Evolutionary conservation across 2,329 filamentous ascomycete species (phyloP).

Genomic region (Pezicula radicicola): DNA sequence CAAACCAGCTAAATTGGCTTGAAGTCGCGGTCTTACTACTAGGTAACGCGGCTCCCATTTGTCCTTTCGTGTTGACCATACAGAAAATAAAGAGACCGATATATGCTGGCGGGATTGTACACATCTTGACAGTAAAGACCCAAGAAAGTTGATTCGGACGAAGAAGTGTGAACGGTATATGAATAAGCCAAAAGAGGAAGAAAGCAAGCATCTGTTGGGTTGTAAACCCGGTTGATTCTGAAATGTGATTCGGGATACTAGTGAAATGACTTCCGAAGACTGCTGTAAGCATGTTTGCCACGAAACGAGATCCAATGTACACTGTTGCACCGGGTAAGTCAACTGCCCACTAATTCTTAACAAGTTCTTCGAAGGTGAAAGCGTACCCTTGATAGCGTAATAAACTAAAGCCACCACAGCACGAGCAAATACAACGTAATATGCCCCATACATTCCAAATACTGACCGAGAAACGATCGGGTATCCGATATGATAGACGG

Average conservation of each 20-base stretch:
- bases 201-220: slow-evolving; percentile 32
- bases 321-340: slow-evolving; percentile 15
- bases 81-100: slow-evolving; percentile 32
- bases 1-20: slow-evolving; percentile 22
- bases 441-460: slow-evolving; percentile 39
- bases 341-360: neutral
- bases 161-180: slow-evolving; percentile 34
- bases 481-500: slow-evolving; percentile 35
- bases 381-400: slow-evolving; percentile 28
- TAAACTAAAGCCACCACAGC: slow-evolving; percentile 37
- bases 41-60: slow-evolving; percentile 19
- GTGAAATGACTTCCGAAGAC: slow-evolving; percentile 29
- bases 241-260: slow-evolving; percentile 30
- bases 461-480: slow-evolving; percentile 33
- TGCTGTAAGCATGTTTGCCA: slow-evolving; percentile 30
- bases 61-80: slow-evolving; percentile 29
- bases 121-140: slow-evolving; percentile 38
- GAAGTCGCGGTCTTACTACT: slow-evolving; percentile 6
- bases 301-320: slow-evolving; percentile 23
- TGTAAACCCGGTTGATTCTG: slow-evolving; percentile 29
- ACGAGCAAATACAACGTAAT: slow-evolving; percentile 39
- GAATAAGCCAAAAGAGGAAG: slow-evolving; percentile 36
- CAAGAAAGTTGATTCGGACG: slow-evolving; percentile 35
- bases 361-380: neutral
- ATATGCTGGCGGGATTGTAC: slow-evolving; percentile 29